These are phyloP conservation scores for Saccharomyces hybrid DNA, from an alignment of 1,139 yeast species.

Conservation along the genomic window DNA sequence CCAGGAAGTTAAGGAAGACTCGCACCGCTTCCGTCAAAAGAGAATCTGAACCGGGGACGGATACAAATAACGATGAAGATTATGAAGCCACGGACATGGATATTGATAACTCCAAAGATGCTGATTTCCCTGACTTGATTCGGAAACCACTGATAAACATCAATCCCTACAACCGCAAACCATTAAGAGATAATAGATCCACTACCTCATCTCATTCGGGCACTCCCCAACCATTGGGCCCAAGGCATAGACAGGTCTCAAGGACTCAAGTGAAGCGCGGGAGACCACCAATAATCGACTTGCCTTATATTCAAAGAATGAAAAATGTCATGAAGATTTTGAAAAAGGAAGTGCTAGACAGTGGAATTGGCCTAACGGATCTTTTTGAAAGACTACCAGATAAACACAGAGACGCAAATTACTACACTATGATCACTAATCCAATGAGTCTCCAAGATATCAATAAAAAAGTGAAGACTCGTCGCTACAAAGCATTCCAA, in stretches of 20 bases:
- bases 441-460: constrained; percentile 82
- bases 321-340: constrained; percentile 76
- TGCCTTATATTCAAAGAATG: constrained; percentile 87
- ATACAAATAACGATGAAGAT: constrained; percentile 20
- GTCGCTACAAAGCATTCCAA: constrained; percentile 72
- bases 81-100: constrained; percentile 33
- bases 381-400: constrained; percentile 83
- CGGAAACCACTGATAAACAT: neutral
- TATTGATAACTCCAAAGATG: constrained; percentile 13
- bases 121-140: neutral
- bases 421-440: constrained; percentile 51
- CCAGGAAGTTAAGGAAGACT: constrained; percentile 1
- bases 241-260: constrained; percentile 16
- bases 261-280: constrained; percentile 53
- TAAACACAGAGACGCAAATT: constrained; percentile 54
- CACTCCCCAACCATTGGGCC: constrained; percentile 22
- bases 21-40: neutral
- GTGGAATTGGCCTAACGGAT: constrained; percentile 43
- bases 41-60: constrained; percentile 6
- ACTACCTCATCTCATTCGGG: constrained; percentile 12
- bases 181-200: neutral
- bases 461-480: constrained; percentile 74
- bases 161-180: neutral
- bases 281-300: constrained; percentile 91
- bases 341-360: constrained; percentile 57